Conservation (phyloP, 768 basidiomycete species). For the Lentinula guzmanii region DNA sequence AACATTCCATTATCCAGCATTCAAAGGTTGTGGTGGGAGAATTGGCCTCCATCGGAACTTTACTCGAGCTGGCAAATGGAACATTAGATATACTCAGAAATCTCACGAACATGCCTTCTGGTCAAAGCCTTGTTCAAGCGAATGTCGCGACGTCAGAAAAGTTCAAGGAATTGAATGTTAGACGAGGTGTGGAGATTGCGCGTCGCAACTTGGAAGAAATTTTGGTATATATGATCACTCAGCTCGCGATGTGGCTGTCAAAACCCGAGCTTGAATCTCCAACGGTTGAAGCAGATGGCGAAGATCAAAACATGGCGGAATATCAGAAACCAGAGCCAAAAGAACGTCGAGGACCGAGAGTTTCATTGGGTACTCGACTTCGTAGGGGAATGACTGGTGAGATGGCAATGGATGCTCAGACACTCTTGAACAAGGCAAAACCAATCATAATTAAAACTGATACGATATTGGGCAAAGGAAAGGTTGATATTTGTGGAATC, state of each 20-base stretch:
- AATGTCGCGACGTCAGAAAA: constrained; percentile 9
- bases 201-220: constrained; percentile 63
- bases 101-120: constrained; percentile 55
- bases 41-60: constrained; percentile 77
- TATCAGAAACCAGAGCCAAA: constrained; percentile 19
- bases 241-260: constrained; percentile 73
- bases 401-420: constrained; percentile 67
- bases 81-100: constrained; percentile 69
- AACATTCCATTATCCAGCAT: constrained; percentile 42
- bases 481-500: constrained; percentile 55
- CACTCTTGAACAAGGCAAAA: constrained; percentile 59
- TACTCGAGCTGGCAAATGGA: constrained; percentile 79
- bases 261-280: constrained; percentile 60
- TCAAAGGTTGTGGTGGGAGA: constrained; percentile 81
- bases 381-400: constrained; percentile 77
- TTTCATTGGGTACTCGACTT: constrained; percentile 57
- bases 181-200: constrained; percentile 49
- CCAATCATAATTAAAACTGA: constrained; percentile 58
- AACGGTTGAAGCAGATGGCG: constrained; percentile 35
- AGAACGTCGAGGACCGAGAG: constrained; percentile 36
- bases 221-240: constrained; percentile 66
- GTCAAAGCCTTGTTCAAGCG: constrained; percentile 38
- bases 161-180: constrained; percentile 41
- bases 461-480: constrained; percentile 35
- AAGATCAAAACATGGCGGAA: constrained; percentile 35